Evolutionary conservation across 148 eudicot genomes (phyloP).

Genomic region (Silene uniflora): DNA sequence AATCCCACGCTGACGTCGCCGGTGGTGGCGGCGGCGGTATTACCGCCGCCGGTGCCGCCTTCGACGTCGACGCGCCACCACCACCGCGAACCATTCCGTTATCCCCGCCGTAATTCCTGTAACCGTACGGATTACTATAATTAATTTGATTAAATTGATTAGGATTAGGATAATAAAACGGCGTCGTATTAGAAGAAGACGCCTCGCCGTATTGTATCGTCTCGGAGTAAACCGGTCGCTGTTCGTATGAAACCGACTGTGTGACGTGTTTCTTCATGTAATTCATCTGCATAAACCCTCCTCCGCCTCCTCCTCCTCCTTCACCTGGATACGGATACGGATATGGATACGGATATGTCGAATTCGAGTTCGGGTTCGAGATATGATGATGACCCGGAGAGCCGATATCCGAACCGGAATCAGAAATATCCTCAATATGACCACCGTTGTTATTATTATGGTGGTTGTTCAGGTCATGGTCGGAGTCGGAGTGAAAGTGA

Average conservation of each 20-base stretch:
- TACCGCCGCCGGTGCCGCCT: constrained; percentile 21
- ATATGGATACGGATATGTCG: neutral
- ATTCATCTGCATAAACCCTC: constrained; percentile 45
- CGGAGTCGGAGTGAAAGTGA: constrained; percentile 51
- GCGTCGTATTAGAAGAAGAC: constrained; percentile 16
- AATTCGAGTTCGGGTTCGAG: too few relatives aligned
- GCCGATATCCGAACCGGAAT: neutral
- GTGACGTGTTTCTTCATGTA: constrained; percentile 68
- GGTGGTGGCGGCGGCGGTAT: constrained; percentile 87
- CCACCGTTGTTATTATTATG: neutral
- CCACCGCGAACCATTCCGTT: constrained; percentile 27
- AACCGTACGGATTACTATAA: constrained; percentile 26
- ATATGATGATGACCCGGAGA: neutral
- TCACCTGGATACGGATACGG: neutral
- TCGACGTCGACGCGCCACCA: constrained; percentile 27
- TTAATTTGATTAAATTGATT: constrained; percentile 11
- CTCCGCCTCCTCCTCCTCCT: constrained; percentile 15
- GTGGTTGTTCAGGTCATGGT: constrained; percentile 17
- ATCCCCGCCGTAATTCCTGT: constrained; percentile 32
- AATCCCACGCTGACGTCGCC: constrained; percentile 67
- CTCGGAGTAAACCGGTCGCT: constrained; percentile 46
- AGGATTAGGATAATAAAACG: constrained; percentile 32
- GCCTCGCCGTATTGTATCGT: constrained; percentile 48
- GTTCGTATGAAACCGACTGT: constrained; percentile 62
- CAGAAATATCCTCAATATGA: neutral